These are phyloP conservation scores for Salvia splendens DNA, from an alignment of 257 asterid genomes.

Conservation along the genomic window DNA sequence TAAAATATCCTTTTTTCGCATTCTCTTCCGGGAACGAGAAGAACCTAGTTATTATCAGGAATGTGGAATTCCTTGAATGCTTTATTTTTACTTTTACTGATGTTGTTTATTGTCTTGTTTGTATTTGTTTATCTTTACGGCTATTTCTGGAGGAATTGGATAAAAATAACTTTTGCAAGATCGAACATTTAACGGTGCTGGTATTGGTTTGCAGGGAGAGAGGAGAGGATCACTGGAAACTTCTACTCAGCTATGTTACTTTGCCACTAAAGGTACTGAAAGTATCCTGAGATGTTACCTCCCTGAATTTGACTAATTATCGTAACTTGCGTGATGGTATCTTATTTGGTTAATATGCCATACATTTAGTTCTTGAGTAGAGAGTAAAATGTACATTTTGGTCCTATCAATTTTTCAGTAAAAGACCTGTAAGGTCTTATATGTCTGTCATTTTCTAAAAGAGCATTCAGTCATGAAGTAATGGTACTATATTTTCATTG, in stretches of 20 bases:
- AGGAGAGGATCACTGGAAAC: not conserved
- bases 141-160: conserved; percentile 11
- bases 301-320: not conserved
- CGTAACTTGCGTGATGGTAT: not conserved
- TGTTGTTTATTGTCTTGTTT: not conserved
- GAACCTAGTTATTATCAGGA: not conserved
- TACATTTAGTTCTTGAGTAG: not conserved
- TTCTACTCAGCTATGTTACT: conserved; percentile 34
- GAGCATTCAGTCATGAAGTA: not conserved
- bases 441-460: too few species aligned
- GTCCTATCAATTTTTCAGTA: not conserved
- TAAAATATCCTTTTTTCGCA: not conserved
- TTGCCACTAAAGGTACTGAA: conserved; percentile 52
- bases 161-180: not conserved
- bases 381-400: not conserved
- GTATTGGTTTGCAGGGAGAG: conserved; percentile 36
- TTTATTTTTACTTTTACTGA: not conserved
- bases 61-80: not conserved
- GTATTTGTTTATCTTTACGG: not conserved
- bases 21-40: not conserved
- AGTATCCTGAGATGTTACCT: conserved; percentile 8
- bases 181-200: not conserved
- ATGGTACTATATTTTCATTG: not conserved
- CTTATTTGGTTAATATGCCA: not conserved
- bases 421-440: not conserved